Evolutionary conservation across 768 basidiomycete species (phyloP).

Genomic region (Phanerochaete sordida): DNA sequence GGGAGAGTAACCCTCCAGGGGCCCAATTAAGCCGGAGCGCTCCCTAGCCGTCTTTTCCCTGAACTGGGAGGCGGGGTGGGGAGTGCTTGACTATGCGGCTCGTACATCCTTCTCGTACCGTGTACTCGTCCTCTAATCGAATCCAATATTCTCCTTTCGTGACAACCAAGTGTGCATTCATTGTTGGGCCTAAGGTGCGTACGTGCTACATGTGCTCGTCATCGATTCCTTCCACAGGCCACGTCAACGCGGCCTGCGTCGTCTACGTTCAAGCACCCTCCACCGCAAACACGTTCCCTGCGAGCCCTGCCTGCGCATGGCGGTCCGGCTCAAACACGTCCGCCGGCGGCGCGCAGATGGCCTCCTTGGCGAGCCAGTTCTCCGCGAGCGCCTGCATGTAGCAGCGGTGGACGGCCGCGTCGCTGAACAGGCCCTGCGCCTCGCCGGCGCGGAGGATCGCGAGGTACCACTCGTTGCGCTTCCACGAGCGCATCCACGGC

Average conservation of each 20-base stretch:
- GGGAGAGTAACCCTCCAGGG: conserved; percentile 41
- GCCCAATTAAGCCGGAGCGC: conserved; percentile 83
- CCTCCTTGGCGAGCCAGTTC: background rate
- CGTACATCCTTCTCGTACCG: conserved; percentile 39
- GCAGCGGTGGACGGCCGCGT: background rate
- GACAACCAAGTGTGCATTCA: too few species aligned
- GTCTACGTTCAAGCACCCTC: background rate
- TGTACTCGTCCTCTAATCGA: background rate
- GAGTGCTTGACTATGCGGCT: conserved; percentile 75
- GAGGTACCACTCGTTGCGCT: background rate
- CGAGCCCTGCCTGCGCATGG: background rate
- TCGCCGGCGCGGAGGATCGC: background rate
- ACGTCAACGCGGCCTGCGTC: too few species aligned
- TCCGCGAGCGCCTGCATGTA: background rate
- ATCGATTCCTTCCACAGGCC: too few species aligned
- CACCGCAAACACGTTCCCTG: background rate
- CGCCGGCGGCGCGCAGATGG: background rate
- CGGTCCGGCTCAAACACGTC: background rate
- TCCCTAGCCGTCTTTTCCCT: conserved; percentile 39
- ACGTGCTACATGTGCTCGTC: too few species aligned
- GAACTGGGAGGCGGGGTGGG: conserved; percentile 39
- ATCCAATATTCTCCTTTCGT: too few species aligned
- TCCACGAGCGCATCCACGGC: background rate
- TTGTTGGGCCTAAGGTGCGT: too few species aligned
- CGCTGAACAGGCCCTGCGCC: background rate